Percentiles rank a stretch among this genome's conserved stretches.
phyloP scores from a whole-genome alignment of 768 basidiomycete genomes.

The Lactarius hatsudake region DNA sequence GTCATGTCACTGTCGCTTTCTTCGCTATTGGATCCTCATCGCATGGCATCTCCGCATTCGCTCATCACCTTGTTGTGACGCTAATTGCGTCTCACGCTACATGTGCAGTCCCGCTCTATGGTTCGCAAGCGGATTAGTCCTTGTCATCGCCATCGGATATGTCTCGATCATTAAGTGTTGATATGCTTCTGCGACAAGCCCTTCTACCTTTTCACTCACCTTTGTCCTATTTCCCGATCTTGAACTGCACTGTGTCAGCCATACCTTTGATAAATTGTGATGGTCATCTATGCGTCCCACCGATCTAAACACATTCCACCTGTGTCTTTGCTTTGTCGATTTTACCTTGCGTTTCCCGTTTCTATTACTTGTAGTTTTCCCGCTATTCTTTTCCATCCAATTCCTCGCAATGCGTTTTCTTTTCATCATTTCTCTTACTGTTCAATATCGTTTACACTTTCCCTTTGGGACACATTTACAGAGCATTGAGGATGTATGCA shows the following conservation, averaged over 20 bases:
- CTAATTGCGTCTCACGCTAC: constrained; percentile 8
- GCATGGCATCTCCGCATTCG: constrained; percentile 17
- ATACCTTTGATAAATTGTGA: constrained; percentile 15
- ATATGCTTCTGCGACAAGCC: constrained; percentile 20
- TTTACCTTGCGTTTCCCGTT: constrained; percentile 24
- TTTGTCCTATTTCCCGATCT: neutral
- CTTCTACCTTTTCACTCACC: neutral
- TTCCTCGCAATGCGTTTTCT: constrained; percentile 20
- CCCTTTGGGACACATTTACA: constrained; percentile 17
- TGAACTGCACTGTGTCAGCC: constrained; percentile 5
- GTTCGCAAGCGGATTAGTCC: neutral
- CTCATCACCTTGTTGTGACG: neutral
- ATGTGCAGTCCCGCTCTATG: constrained; percentile 6
- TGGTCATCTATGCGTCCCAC: constrained; percentile 21
- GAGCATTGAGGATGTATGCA: constrained; percentile 27
- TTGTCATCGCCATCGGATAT: constrained; percentile 17
- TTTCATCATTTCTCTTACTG: constrained; percentile 3
- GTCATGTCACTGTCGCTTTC: constrained; percentile 25
- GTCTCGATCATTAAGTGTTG: constrained; percentile 10
- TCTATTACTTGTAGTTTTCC: constrained; percentile 27
- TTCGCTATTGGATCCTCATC: constrained; percentile 25
- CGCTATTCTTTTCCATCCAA: constrained; percentile 16
- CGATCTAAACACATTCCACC: constrained; percentile 20
- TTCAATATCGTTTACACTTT: neutral
- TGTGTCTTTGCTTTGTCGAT: constrained; percentile 22